These are phyloP conservation scores for Entomortierella lignicola DNA, from an alignment of 192 early-diverging fungal species.

Conservation along the genomic window DNA sequence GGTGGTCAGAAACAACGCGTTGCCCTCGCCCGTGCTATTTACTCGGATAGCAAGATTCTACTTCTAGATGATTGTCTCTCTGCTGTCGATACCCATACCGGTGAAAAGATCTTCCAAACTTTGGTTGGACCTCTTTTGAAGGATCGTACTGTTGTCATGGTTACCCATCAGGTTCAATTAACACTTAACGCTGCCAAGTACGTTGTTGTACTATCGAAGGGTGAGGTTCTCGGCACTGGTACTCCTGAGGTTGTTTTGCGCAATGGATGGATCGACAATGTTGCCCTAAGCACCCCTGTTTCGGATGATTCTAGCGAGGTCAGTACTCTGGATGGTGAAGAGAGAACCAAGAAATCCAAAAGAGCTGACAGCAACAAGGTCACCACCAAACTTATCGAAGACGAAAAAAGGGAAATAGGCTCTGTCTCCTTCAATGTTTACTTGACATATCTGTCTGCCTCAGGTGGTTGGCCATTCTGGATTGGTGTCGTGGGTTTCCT, in stretches of 20 bases:
- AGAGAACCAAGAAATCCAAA: slow-evolving; percentile 38
- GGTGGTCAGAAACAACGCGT: slow-evolving; percentile 93
- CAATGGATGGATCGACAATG: slow-evolving; percentile 58
- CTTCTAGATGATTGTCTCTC: slow-evolving; percentile 89
- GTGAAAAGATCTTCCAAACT: slow-evolving; percentile 84
- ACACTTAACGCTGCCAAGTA: slow-evolving; percentile 63
- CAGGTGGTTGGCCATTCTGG: slow-evolving; percentile 73
- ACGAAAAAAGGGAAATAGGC: slow-evolving; percentile 88
- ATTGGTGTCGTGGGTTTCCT: slow-evolving; percentile 58
- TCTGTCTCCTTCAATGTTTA: slow-evolving; percentile 80
- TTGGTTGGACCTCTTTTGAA: slow-evolving; percentile 76
- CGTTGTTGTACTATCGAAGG: slow-evolving; percentile 66
- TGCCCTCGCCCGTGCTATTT: slow-evolving; percentile 87
- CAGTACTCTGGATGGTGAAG: slow-evolving; percentile 53
- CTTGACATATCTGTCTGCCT: slow-evolving; percentile 76
- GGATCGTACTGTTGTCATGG: slow-evolving; percentile 84
- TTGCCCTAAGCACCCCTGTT: slow-evolving; percentile 3
- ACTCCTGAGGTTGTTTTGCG: slow-evolving; percentile 42
- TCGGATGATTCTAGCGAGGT: slow-evolving; percentile 34
- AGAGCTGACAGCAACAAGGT: slow-evolving; percentile 37
- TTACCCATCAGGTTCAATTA: slow-evolving; percentile 82
- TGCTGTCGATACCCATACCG: slow-evolving; percentile 88
- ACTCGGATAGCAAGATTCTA: slow-evolving; percentile 69
- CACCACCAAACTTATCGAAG: slow-evolving; percentile 71
- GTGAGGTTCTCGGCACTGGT: slow-evolving; percentile 31